Evolutionary conservation across 2,329 filamentous ascomycete genomes (phyloP).

Genomic region (Cercospora zeae-maydis): DNA sequence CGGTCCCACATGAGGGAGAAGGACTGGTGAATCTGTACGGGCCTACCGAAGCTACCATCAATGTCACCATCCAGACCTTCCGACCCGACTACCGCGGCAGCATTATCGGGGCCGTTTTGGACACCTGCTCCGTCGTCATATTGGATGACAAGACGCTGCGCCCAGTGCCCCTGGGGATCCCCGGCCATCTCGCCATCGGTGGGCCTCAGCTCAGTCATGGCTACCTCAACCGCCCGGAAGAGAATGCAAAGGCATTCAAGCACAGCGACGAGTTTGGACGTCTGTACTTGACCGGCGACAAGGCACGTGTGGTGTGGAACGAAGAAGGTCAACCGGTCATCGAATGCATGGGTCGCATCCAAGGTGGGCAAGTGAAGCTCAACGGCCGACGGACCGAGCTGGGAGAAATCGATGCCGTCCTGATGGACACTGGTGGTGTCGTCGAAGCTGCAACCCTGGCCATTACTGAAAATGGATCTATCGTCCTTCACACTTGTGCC

Average conservation of each 20-base stretch:
- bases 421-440: background rate
- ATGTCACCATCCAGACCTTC: slow-evolving; percentile 6
- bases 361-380: background rate
- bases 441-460: background rate
- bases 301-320: slow-evolving; percentile 1
- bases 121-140: slow-evolving; percentile 14
- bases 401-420: background rate
- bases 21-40: slow-evolving; percentile 17
- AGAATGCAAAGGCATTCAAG: slow-evolving; percentile 14
- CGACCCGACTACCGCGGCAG: slow-evolving; percentile 8
- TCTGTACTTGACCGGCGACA: slow-evolving; percentile 7
- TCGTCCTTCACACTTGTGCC: background rate
- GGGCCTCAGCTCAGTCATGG: slow-evolving; percentile 22
- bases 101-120: slow-evolving; percentile 14
- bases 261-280: slow-evolving; percentile 4
- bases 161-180: slow-evolving; percentile 15
- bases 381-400: background rate
- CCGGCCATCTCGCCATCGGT: slow-evolving; percentile 18
- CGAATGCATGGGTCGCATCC: background rate
- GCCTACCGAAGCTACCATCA: slow-evolving; percentile 15
- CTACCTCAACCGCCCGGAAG: slow-evolving; percentile 18
- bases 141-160: background rate
- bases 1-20: background rate
- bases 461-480: background rate
- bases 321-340: background rate